phyloP scores from a whole-genome alignment of 75 land plant species.

The Pinus tabuliformis region DNA sequence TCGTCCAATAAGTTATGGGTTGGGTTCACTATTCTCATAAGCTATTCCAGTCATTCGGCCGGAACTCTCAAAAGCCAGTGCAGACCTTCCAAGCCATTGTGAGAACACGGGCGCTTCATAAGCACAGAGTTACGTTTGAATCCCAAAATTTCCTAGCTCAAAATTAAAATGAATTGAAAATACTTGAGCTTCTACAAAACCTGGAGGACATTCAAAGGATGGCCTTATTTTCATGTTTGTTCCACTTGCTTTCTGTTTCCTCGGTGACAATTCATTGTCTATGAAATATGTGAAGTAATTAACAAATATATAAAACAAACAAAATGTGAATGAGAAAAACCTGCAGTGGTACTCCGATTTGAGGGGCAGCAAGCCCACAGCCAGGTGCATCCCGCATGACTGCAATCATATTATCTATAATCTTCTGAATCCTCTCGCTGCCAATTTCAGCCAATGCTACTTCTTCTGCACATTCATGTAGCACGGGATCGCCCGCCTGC shows the following conservation, averaged over 20 bases:
- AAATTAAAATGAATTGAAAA: too few species aligned
- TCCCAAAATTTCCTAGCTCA: too few species aligned
- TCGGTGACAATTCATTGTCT: not conserved
- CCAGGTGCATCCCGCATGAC: slow-evolving; percentile 88
- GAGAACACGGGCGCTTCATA: too few species aligned
- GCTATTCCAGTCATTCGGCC: too few species aligned
- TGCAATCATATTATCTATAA: slow-evolving; percentile 78
- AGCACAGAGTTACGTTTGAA: too few species aligned
- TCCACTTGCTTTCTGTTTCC: not conserved
- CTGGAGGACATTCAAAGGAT: not conserved
- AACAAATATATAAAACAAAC: not conserved
- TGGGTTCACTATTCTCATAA: too few species aligned
- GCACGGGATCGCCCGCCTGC: slow-evolving; percentile 94
- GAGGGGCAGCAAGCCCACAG: slow-evolving; percentile 97
- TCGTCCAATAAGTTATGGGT: too few species aligned
- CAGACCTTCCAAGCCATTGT: too few species aligned
- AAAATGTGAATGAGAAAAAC: slow-evolving; percentile 27
- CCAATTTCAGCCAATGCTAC: slow-evolving; percentile 61
- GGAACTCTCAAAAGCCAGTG: too few species aligned
- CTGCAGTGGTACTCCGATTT: slow-evolving; percentile 87
- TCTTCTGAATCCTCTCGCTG: slow-evolving; percentile 75
- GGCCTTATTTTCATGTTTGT: not conserved
- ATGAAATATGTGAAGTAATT: not conserved
- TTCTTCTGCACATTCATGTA: slow-evolving; percentile 78
- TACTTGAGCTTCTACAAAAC: not conserved